Evolutionary conservation across 306 rosid species (phyloP).

Genomic region (Quercus aquifolioides): DNA sequence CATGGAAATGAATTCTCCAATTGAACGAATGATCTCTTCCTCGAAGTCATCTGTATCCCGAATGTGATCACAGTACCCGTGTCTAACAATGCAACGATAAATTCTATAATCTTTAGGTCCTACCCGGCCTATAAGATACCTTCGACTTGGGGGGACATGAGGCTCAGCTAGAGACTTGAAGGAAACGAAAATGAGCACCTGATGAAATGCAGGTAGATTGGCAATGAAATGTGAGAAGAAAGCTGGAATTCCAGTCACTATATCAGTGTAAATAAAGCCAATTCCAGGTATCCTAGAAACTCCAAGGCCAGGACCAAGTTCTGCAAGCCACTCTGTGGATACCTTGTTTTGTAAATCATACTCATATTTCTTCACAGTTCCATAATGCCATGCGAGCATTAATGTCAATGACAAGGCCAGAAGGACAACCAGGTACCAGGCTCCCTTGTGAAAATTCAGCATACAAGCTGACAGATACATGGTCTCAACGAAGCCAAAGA

Average conservation of each 20-base stretch:
- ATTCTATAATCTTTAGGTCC: conserved; percentile 56
- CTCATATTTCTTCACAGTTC: conserved; percentile 76
- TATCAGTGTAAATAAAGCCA: conserved; percentile 74
- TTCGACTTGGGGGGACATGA: conserved; percentile 47
- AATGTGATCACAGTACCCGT: conserved; percentile 63
- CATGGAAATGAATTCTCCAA: conserved; percentile 67
- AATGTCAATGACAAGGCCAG: conserved; percentile 47
- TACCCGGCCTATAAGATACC: conserved; percentile 73
- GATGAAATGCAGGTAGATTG: conserved; percentile 82
- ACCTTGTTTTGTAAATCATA: conserved; percentile 73
- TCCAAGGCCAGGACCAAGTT: conserved; percentile 62
- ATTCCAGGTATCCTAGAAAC: conserved; percentile 74
- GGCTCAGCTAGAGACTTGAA: conserved; percentile 73
- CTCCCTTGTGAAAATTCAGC: conserved; percentile 68
- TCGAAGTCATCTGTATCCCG: conserved; percentile 69
- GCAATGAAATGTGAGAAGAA: conserved; percentile 84
- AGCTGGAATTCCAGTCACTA: conserved; percentile 75
- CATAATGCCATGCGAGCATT: conserved; percentile 83
- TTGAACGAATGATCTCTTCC: conserved; percentile 67
- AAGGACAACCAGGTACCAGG: conserved; percentile 73
- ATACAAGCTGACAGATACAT: conserved; percentile 62
- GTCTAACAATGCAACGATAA: conserved; percentile 75
- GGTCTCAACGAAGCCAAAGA: conserved; percentile 60
- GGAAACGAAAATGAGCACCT: conserved; percentile 69
- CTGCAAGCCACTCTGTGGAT: conserved; percentile 65